Base-by-base conservation (phyloP, 2,329 filamentous ascomycete species). In the Colletotrichum euphorbiae region DNA sequence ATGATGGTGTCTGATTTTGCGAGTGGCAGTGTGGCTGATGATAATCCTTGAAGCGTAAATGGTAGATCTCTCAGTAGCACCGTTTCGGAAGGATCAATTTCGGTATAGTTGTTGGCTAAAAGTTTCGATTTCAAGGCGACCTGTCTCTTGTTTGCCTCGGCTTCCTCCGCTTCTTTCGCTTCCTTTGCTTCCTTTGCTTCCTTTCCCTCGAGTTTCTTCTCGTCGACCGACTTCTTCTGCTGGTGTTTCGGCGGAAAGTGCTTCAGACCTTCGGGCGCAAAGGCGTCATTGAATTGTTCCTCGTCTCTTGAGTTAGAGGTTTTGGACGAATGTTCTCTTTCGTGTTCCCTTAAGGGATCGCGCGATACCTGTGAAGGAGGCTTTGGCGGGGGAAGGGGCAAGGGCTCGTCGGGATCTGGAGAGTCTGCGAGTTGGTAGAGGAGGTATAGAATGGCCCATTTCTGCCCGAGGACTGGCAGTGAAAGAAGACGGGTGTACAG, bases 401-500 rank as follows among this genome's bases (percentile, higher is more conserved):
- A 77, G 48, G 84, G 85, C 61, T 87, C 84, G 72, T 79, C 82
- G 2, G 86, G 85, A 68, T 88, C 83, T 38, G 86, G 84, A 3
- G 87, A 89, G 75, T 94, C 92, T 69, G 93, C 90, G 54, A 98
- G 87, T 74, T 93, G 90, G 77, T 96, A 92, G 46, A 99, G 87
- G 46, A 99, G 89, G 77, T 97, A 97, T 19, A 99, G 85, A 72
- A 99, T 98, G 3, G 92, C 93, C 94, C 94, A 98, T 86, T 99
- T 99, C 79, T 97, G 92, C 74, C 93, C 92, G 50, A 99, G 85
- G 6, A 98, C 94, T 0, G 94, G 94, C 72, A 98, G 89, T n/a
- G 93, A 92, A 28, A 98, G 84, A 17, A 99, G 87, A 64, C 93
- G 88, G 38, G 93, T 93, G 80, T 98, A 97, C 31, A 99, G 87